These are phyloP conservation scores for Umbelopsis isabellina DNA, from an alignment of 192 early-diverging fungal genomes.

Conservation along the genomic window DNA sequence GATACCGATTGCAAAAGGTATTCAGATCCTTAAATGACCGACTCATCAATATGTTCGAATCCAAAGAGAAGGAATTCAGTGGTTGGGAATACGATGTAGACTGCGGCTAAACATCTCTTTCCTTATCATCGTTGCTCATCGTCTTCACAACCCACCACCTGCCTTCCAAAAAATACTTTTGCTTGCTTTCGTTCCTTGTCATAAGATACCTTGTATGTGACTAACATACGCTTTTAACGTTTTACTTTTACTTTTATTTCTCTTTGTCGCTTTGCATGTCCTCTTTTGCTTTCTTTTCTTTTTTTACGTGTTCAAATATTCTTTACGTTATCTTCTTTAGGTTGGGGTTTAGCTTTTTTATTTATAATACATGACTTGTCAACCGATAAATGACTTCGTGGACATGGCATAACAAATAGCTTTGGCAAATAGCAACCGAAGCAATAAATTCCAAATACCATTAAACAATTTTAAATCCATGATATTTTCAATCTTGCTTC, in stretches of 20 bases:
- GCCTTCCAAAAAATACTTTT: too few relatives aligned
- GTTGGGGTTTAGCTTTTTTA: too few relatives aligned
- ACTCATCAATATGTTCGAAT: conserved; percentile 50
- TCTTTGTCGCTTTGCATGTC: not conserved
- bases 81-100: conserved; percentile 60
- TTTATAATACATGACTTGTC: too few relatives aligned
- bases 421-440: too few relatives aligned
- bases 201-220: conserved; percentile 17
- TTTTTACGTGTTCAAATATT: not conserved
- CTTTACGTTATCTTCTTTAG: too few relatives aligned
- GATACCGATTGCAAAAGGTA: conserved; percentile 51
- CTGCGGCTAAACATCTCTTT: conserved; percentile 36
- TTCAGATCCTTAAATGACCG: conserved; percentile 51
- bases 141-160: not conserved
- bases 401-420: too few relatives aligned
- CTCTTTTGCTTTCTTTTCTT: not conserved
- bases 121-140: conserved; percentile 7
- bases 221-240: not conserved
- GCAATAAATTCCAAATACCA: too few relatives aligned
- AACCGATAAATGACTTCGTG: too few relatives aligned
- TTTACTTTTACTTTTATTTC: not conserved
- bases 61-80: conserved; percentile 44
- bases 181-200: not conserved
- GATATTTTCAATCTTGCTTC: not conserved
- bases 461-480: not conserved